These are phyloP conservation scores for Chenopodium berlandieri DNA, from an alignment of 148 eudicot species.

Conservation along the genomic window DNA sequence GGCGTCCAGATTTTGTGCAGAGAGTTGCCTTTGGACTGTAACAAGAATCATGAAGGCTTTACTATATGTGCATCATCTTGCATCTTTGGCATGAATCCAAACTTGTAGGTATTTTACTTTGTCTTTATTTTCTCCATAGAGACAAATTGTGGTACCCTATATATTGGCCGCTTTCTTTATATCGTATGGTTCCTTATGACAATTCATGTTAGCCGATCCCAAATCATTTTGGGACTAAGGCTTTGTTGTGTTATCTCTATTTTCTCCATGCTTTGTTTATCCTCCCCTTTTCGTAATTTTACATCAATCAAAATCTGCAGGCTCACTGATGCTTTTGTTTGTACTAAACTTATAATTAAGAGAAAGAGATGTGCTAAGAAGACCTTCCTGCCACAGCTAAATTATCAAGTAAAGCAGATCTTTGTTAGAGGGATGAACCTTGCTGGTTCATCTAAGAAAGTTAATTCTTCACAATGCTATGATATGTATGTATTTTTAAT, in stretches of 20 bases:
- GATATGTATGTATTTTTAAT: too few relatives aligned
- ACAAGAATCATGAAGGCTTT: background rate
- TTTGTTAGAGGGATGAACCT: background rate
- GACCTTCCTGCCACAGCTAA: background rate
- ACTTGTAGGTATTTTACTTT: background rate
- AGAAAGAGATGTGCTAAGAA: background rate
- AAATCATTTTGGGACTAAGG: too few relatives aligned
- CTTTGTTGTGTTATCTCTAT: background rate
- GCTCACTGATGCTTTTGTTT: background rate
- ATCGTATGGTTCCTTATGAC: too few relatives aligned
- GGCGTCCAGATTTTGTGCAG: conserved; percentile 92
- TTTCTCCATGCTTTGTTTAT: background rate
- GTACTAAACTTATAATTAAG: background rate
- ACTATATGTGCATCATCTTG: background rate
- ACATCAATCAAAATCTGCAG: background rate
- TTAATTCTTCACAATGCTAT: too few relatives aligned
- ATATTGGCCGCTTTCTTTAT: too few relatives aligned
- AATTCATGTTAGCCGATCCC: too few relatives aligned
- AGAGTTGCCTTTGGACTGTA: conserved; percentile 77
- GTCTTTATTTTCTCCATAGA: background rate
- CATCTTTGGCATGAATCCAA: background rate
- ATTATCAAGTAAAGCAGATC: background rate
- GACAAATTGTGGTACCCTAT: too few relatives aligned
- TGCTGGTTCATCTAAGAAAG: too few relatives aligned
- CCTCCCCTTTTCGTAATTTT: background rate